Percentiles rank a stretch among this genome's conserved stretches.
Evolutionary conservation across 2,329 filamentous ascomycete genomes (phyloP).

Genomic region (Colletotrichum shisoi): DNA sequence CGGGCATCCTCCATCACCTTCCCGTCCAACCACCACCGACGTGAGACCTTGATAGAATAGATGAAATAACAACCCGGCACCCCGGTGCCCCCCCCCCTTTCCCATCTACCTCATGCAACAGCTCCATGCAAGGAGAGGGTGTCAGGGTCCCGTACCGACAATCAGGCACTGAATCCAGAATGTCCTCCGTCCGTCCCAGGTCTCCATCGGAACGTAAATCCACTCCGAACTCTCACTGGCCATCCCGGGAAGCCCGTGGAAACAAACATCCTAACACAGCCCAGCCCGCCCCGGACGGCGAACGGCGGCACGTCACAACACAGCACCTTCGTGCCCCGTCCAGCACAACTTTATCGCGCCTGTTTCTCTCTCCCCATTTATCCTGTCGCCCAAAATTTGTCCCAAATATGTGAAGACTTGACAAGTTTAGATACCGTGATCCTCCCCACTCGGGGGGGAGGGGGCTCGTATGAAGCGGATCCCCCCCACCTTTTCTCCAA

Average conservation of each 20-base stretch:
- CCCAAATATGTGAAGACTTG: neutral
- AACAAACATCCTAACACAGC: neutral
- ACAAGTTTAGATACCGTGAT: neutral
- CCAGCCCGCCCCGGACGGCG: neutral
- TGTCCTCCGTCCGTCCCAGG: conserved; percentile 31
- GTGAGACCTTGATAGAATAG: neutral
- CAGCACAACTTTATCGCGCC: conserved; percentile 4
- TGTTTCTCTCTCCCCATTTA: neutral
- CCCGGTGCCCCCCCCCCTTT: neutral
- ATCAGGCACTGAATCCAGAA: conserved; percentile 35
- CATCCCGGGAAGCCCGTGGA: neutral
- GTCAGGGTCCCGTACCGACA: conserved; percentile 15
- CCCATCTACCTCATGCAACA: conserved; percentile 14
- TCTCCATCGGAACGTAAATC: conserved; percentile 3
- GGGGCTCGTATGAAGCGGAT: conserved; percentile 37
- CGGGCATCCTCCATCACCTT: neutral
- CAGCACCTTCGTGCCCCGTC: too few relatives aligned
- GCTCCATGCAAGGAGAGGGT: conserved; percentile 9
- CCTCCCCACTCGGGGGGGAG: neutral
- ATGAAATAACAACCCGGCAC: neutral
- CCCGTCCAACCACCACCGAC: neutral
- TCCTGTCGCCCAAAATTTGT: neutral
- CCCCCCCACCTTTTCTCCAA: neutral
- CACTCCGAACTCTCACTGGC: neutral
- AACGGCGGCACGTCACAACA: neutral